Base-by-base conservation (phyloP, 1,139 yeast genomes). In the Kurtzmaniella quercitrusa region DNA sequence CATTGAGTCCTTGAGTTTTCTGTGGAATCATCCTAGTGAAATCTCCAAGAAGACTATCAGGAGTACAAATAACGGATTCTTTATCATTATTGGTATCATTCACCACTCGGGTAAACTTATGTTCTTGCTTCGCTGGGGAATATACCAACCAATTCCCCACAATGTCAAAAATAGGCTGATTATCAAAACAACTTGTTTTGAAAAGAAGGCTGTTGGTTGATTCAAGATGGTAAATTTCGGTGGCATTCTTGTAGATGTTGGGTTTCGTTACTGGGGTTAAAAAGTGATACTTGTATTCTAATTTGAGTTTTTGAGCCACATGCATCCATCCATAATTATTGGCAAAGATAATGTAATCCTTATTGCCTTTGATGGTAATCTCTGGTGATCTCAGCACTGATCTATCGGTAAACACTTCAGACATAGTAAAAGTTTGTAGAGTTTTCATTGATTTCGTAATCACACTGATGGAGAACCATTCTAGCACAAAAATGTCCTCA, bases 141-240 rank as follows among this genome's bases (percentile, higher is more conserved):
- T 76, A 80, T 1, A 70, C 76, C 31, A 81, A 56, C 75, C 79
- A 76, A 41, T 73, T 61, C 5, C 79, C 81, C 34, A 68, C 68
- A 11, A 79, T 50, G 51, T 78, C 83, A 57, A 73, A 77, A 4
- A 79, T 66, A 0, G 80, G 73, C 12, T 57, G 52, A 7, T 57
- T 62, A 44, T 73, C 76, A 19, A 59, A 55, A 25, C 66, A 54
- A 46, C 75, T 69, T 2, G 79, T 68, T 43, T 59, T 58, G 18
- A 70, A 49, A 7, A 65, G 34, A 7, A 68, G 23, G 18, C 17
- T 41, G 3, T 44, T 38, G 2, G 38, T 14, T 19, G 39, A 41
- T 3, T 11, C 21, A 19, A 11, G 11, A 6, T 31, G 38, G 19
- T 36, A 25, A 18, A 36, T 36, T 9, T 40, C 41, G 8, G 45